These are phyloP conservation scores for Hypoxylon fuscum DNA, from an alignment of 495 filamentous ascomycete species.

Conservation along the genomic window DNA sequence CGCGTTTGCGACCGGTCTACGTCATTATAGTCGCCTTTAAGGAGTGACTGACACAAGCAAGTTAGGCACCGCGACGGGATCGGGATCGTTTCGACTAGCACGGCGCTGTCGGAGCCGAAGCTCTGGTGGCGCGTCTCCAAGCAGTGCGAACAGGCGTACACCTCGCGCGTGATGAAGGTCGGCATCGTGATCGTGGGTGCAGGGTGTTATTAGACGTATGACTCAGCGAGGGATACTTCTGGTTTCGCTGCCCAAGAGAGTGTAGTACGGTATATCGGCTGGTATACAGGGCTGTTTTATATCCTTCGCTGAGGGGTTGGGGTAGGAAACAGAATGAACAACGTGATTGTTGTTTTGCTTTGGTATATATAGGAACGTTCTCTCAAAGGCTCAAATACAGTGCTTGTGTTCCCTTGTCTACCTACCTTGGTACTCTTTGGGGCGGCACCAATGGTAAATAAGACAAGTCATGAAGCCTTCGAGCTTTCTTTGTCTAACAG, in stretches of 20 bases:
- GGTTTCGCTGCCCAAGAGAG: no score
- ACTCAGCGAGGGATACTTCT: no score
- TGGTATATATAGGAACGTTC: neutral
- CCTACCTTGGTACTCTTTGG: no score
- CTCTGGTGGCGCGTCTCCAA: slow-evolving; percentile 2
- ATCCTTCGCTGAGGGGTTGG: no score
- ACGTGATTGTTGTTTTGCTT: neutral
- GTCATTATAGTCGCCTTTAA: neutral
- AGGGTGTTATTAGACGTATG: no score
- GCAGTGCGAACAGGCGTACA: slow-evolving; percentile 17
- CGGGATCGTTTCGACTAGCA: slow-evolving; percentile 7
- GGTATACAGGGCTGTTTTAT: no score
- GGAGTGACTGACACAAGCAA: slow-evolving; percentile 7
- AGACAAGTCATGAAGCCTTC: no score
- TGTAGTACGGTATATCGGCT: no score
- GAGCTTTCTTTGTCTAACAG: no score
- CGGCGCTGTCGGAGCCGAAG: slow-evolving; percentile 4
- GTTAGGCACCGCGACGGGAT: slow-evolving; percentile 8
- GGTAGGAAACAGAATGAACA: neutral
- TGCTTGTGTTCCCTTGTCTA: neutral
- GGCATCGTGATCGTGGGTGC: no score
- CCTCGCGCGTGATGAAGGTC: slow-evolving; percentile 17
- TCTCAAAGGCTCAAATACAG: neutral
- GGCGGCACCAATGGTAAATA: no score
- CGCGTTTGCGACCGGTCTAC: neutral